Evolutionary conservation across 1,284 basidiomycete genomes (phyloP).

Genomic region (Phylloporus sp.): DNA sequence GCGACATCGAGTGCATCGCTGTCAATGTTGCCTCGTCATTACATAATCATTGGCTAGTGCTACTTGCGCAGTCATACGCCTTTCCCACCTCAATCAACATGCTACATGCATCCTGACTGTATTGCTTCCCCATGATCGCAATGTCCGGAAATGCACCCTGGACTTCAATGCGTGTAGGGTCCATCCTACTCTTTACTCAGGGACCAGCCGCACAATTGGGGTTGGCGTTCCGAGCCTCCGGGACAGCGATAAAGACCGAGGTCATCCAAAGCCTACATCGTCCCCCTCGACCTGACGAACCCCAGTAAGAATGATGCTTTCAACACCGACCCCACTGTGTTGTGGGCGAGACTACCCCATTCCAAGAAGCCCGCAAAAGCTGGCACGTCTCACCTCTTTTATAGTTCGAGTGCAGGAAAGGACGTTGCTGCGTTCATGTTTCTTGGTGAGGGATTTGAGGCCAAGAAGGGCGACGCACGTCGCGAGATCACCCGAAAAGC

Average conservation of each 20-base stretch:
- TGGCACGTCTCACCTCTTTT: slow-evolving; percentile 73
- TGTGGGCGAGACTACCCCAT: slow-evolving; percentile 54
- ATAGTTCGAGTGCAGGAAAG: slow-evolving; percentile 50
- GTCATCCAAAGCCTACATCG: slow-evolving; percentile 50
- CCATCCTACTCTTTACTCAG: too few relatives aligned
- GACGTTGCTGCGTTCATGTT: slow-evolving; percentile 65
- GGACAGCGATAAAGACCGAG: slow-evolving; percentile 40
- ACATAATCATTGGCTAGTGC: too few relatives aligned
- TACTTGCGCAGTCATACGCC: too few relatives aligned
- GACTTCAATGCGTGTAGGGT: too few relatives aligned
- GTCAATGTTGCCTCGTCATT: too few relatives aligned
- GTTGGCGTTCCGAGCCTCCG: slow-evolving; percentile 19
- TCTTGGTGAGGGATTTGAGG: slow-evolving; percentile 66
- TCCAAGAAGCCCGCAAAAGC: slow-evolving; percentile 62
- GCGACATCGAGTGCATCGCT: too few relatives aligned
- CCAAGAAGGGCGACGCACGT: slow-evolving; percentile 57
- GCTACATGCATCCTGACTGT: too few relatives aligned
- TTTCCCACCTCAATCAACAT: too few relatives aligned
- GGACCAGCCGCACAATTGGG: not conserved
- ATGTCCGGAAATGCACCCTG: too few relatives aligned
- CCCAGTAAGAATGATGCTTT: slow-evolving; percentile 34
- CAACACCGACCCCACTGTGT: slow-evolving; percentile 43
- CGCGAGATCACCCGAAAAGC: slow-evolving; percentile 73
- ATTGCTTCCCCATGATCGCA: too few relatives aligned
- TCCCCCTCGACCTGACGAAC: slow-evolving; percentile 51